phyloP scores from a whole-genome alignment of 2,329 filamentous ascomycete species.

The Diplodia intermedia region DNA sequence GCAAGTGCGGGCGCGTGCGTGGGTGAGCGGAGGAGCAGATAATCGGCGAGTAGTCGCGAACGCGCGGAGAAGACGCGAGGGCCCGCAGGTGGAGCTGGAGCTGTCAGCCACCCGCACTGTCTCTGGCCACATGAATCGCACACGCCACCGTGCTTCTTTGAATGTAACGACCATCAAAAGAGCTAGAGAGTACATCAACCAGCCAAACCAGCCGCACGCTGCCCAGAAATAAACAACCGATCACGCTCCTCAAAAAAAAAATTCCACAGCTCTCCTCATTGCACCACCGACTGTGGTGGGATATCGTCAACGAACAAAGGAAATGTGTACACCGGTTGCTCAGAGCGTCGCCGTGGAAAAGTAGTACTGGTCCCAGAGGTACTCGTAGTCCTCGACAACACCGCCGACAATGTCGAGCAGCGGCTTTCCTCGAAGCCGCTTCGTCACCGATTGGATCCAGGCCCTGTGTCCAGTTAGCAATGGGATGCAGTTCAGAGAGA shows the following conservation, averaged over 20 bases:
- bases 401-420: conserved; percentile 82
- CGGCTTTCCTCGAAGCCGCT: conserved; percentile 73
- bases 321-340: neutral
- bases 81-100: neutral
- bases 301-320: conserved; percentile 27
- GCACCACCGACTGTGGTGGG: conserved; percentile 14
- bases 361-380: conserved; percentile 97
- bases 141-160: neutral
- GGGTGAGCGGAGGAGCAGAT: neutral
- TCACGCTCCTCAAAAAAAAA: neutral
- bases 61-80: conserved; percentile 16
- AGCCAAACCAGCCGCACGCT: neutral
- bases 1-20: neutral
- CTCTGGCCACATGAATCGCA: neutral
- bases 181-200: neutral
- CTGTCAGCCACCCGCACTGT: conserved; percentile 1
- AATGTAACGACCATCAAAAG: neutral
- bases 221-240: neutral
- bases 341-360: conserved; percentile 72
- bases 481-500: neutral
- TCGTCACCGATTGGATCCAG: conserved; percentile 72
- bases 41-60: conserved; percentile 1
- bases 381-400: conserved; percentile 94
- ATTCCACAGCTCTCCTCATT: neutral
- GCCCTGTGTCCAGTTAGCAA: conserved; percentile 50